phyloP scores from a whole-genome alignment of 2,329 filamentous ascomycete genomes.

The Thielaviopsis musarum region DNA sequence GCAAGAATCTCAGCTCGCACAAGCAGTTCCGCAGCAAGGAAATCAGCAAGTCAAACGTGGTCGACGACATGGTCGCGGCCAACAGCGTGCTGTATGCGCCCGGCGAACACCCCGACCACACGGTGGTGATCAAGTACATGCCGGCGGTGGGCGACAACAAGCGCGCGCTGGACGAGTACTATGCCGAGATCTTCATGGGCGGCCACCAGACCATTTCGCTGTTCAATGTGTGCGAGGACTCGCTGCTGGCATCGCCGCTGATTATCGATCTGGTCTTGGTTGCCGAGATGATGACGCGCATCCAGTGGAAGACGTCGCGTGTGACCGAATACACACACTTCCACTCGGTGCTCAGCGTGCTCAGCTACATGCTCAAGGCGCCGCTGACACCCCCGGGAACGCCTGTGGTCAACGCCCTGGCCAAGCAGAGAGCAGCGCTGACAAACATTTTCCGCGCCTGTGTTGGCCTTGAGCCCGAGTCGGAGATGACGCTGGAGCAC shows the following conservation, averaged over 20 bases:
- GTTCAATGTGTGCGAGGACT: conserved; percentile 99
- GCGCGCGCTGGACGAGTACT: conserved; percentile 96
- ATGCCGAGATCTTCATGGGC: conserved; percentile 96
- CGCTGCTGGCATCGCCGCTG: conserved; percentile 80
- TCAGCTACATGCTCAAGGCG: conserved; percentile 98
- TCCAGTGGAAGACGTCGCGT: conserved; percentile 65
- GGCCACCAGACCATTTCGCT: conserved; percentile 95
- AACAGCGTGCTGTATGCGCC: conserved; percentile 81
- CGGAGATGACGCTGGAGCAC: conserved; percentile 97
- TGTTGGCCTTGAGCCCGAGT: conserved; percentile 90
- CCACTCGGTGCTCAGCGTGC: conserved; percentile 89
- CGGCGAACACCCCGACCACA: conserved; percentile 93
- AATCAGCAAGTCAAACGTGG: conserved; percentile 97
- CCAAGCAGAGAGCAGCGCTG: conserved; percentile 85
- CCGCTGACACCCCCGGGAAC: conserved; percentile 87
- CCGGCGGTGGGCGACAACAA: conserved; percentile 97
- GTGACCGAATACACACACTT: conserved; percentile 70
- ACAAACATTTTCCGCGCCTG: conserved; percentile 99
- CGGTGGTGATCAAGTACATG: conserved; percentile 99
- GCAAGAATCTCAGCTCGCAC: conserved; percentile 94
- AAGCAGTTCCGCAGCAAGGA: conserved; percentile 99
- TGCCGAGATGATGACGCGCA: conserved; percentile 95
- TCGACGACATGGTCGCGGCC: conserved; percentile 98
- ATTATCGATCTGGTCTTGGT: conserved; percentile 94
- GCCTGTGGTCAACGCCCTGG: conserved; percentile 85